These are phyloP conservation scores for Hypomyces rosellus DNA, from an alignment of 2,329 filamentous ascomycete species.

Conservation along the genomic window DNA sequence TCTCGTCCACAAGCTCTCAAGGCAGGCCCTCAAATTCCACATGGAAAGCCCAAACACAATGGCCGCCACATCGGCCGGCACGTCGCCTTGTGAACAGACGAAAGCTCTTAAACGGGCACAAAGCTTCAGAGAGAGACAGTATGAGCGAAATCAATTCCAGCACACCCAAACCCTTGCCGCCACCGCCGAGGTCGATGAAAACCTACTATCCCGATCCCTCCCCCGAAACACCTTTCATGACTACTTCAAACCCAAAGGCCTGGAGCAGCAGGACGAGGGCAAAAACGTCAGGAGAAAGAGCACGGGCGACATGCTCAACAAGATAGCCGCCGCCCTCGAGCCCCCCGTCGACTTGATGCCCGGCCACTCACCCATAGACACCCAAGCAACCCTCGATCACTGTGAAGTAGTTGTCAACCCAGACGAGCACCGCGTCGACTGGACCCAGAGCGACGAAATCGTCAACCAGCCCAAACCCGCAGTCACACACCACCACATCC, in stretches of 20 bases:
- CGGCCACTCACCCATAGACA: slow-evolving; percentile 1
- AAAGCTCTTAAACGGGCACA: slow-evolving; percentile 32
- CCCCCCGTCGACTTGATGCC: not conserved
- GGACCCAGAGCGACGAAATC: slow-evolving; percentile 52
- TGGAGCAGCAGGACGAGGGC: slow-evolving; percentile 8
- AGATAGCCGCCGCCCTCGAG: slow-evolving; percentile 8
- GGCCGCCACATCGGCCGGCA: slow-evolving; percentile 17
- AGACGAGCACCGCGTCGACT: slow-evolving; percentile 44
- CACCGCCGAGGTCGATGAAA: slow-evolving; percentile 28
- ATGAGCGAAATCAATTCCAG: slow-evolving; percentile 40
- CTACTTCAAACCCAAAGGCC: slow-evolving; percentile 14
- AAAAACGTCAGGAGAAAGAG: slow-evolving; percentile 28
- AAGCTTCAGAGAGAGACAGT: slow-evolving; percentile 31
- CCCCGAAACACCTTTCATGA: slow-evolving; percentile 28
- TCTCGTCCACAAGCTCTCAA: slow-evolving; percentile 38
- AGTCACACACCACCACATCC: slow-evolving; percentile 21
- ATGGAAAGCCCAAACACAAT: slow-evolving; percentile 24
- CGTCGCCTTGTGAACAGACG: slow-evolving; percentile 29
- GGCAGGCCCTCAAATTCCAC: slow-evolving; percentile 36
- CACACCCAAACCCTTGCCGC: slow-evolving; percentile 31
- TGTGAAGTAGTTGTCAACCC: slow-evolving; percentile 17
- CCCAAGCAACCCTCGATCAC: slow-evolving; percentile 14
- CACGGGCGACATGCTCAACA: slow-evolving; percentile 28
- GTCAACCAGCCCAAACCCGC: slow-evolving; percentile 10
- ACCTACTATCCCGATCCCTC: slow-evolving; percentile 4